These are phyloP conservation scores for Penicillium dipodomyicola DNA, from an alignment of 495 filamentous ascomycete species.

Conservation along the genomic window DNA sequence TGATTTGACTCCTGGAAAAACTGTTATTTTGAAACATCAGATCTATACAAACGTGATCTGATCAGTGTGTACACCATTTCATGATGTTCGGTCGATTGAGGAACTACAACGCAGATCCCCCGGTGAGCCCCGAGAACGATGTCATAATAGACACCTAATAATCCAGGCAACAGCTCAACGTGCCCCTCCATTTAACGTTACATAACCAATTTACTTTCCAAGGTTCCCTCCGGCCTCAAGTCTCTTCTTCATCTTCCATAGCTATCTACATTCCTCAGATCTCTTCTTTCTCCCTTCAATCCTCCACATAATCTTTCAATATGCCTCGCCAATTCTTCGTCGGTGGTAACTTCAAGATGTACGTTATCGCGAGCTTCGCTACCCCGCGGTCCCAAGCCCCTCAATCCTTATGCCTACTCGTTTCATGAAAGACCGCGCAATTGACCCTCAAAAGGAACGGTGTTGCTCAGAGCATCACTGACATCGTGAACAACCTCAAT, in stretches of 20 bases:
- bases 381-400: constrained; percentile 22
- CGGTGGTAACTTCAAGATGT: constrained; percentile 99
- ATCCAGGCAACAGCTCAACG: neutral
- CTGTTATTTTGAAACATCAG: too few relatives aligned
- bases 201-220: constrained; percentile 4
- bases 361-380: constrained; percentile 28
- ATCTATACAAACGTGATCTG: too few relatives aligned
- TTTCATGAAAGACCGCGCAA: constrained; percentile 7
- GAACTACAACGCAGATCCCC: neutral
- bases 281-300: constrained; percentile 13
- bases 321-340: constrained; percentile 99
- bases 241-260: constrained; percentile 14
- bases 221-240: constrained; percentile 5
- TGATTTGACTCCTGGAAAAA: too few relatives aligned
- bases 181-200: constrained; percentile 20
- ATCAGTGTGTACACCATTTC: too few relatives aligned
- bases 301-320: constrained; percentile 23
- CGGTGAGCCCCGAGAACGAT: neutral
- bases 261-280: constrained; percentile 9
- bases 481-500: constrained; percentile 86
- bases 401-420: constrained; percentile 14
- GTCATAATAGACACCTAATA: constrained; percentile 9
- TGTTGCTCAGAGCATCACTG: constrained; percentile 76
- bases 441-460: constrained; percentile 70
- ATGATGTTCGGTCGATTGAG: neutral